Conservation (phyloP, 179 eudicot genomes). For the Beta macrorhiza region DNA sequence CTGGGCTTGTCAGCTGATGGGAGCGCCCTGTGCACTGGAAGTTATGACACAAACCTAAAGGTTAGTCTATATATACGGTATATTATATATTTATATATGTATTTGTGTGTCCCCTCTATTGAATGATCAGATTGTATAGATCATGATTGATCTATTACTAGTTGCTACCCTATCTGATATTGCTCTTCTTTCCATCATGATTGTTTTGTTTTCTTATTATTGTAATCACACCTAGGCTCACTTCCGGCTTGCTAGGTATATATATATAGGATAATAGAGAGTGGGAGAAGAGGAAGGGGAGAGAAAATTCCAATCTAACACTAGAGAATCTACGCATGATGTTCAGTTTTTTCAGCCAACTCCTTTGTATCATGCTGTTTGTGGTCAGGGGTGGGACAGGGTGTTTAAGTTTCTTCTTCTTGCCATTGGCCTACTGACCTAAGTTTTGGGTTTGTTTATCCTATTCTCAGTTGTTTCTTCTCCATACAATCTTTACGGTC, state of each 20-base stretch:
- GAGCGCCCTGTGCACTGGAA: slow-evolving; percentile 96
- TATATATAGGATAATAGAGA: not conserved
- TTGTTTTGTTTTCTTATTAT: not conserved
- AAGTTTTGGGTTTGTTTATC: not conserved
- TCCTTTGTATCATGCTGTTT: not conserved
- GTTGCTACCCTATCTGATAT: not conserved
- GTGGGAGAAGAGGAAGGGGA: not conserved
- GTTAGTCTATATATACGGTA: slow-evolving; percentile 34
- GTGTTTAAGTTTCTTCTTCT: not conserved
- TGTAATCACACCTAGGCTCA: not conserved
- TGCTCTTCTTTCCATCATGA: not conserved
- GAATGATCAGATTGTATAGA: not conserved
- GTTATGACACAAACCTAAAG: slow-evolving; percentile 89
- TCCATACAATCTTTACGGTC: not conserved
- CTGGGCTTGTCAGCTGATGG: slow-evolving; percentile 97
- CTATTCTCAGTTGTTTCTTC: not conserved
- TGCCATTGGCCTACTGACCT: not conserved
- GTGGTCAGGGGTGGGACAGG: not conserved
- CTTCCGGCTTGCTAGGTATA: not conserved
- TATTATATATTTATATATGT: not conserved
- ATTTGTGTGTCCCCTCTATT: not conserved
- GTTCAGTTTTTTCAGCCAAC: not conserved
- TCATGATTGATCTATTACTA: not conserved
- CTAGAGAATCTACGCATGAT: not conserved
- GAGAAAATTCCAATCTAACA: not conserved